A percentile compares a stretch with the other conserved stretches of the same genome.
These are phyloP conservation scores for Boletus coccyginus DNA, from an alignment of 768 basidiomycete species.

Conservation along the genomic window DNA sequence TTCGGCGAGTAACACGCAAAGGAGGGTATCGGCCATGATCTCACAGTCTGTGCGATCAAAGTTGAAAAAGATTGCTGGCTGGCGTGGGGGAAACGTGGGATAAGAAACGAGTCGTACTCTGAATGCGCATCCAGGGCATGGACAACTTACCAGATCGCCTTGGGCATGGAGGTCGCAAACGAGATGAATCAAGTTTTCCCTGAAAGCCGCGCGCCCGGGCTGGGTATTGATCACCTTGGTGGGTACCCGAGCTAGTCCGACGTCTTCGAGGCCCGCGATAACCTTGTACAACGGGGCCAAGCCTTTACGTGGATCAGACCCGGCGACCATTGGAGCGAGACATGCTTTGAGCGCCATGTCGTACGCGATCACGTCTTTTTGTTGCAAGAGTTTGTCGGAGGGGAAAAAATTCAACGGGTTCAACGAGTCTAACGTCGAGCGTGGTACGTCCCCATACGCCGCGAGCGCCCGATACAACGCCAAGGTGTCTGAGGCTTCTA, in stretches of 20 bases:
- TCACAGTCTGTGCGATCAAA: slow-evolving; percentile 64
- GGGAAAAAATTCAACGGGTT: slow-evolving; percentile 48
- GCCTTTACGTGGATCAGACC: slow-evolving; percentile 35
- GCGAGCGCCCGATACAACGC: slow-evolving; percentile 47
- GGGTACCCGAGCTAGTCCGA: slow-evolving; percentile 25
- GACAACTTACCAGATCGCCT: slow-evolving; percentile 49
- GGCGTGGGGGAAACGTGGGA: not conserved
- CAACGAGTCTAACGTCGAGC: slow-evolving; percentile 26
- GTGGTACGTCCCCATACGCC: slow-evolving; percentile 22
- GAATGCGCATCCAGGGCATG: not conserved
- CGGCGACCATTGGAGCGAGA: slow-evolving; percentile 37
- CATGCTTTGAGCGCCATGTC: slow-evolving; percentile 50
- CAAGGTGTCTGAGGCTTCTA: slow-evolving; percentile 60
- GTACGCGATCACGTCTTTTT: slow-evolving; percentile 60
- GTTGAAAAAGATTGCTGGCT: slow-evolving; percentile 69
- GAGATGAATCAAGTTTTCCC: slow-evolving; percentile 46
- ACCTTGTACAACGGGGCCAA: slow-evolving; percentile 37
- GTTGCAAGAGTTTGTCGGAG: slow-evolving; percentile 40
- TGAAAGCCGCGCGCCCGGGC: slow-evolving; percentile 34
- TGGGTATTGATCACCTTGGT: slow-evolving; percentile 27
- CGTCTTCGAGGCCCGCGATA: slow-evolving; percentile 41
- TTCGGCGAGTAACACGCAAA: slow-evolving; percentile 34
- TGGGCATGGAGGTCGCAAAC: slow-evolving; percentile 55
- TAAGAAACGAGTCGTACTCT: not conserved
- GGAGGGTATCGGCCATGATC: slow-evolving; percentile 42